A percentile compares a stretch with the other conserved stretches of the same genome.
phyloP scores from a whole-genome alignment of 2,329 filamentous ascomycete genomes.

The Neonectria sp. region DNA sequence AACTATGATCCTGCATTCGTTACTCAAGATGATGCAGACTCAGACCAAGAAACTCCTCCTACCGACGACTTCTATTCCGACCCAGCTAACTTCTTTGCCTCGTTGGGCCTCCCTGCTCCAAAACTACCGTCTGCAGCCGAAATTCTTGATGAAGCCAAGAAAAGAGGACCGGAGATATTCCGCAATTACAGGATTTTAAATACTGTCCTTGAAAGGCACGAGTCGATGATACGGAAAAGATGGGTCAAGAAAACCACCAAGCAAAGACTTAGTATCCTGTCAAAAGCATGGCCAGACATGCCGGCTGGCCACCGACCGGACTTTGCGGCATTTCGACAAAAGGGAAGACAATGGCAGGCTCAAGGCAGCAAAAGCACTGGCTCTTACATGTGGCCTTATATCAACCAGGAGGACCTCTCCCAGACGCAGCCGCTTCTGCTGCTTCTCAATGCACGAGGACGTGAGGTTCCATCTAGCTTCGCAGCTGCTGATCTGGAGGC shows the following conservation, averaged over 20 bases:
- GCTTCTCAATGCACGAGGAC: slow-evolving; percentile 67
- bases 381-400: slow-evolving; percentile 65
- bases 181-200: slow-evolving; percentile 53
- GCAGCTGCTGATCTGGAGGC: slow-evolving; percentile 59
- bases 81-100: slow-evolving; percentile 1
- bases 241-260: slow-evolving; percentile 68
- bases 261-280: slow-evolving; percentile 64
- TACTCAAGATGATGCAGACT: background rate
- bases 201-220: slow-evolving; percentile 64
- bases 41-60: no score
- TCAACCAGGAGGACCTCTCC: slow-evolving; percentile 71
- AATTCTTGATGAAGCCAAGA: slow-evolving; percentile 27
- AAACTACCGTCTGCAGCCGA: slow-evolving; percentile 16
- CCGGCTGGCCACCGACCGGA: slow-evolving; percentile 66
- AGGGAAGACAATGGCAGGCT: slow-evolving; percentile 31
- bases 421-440: slow-evolving; percentile 61
- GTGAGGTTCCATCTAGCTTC: slow-evolving; percentile 63
- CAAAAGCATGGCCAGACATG: slow-evolving; percentile 66
- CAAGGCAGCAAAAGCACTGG: slow-evolving; percentile 47
- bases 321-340: slow-evolving; percentile 55
- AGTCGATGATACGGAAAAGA: slow-evolving; percentile 65
- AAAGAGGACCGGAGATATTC: slow-evolving; percentile 50
- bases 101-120: slow-evolving; percentile 7
- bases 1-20: background rate
- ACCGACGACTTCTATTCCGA: slow-evolving; percentile 8